Conservation (phyloP, 306 rosid species). For the Quillaja saponaria region DNA sequence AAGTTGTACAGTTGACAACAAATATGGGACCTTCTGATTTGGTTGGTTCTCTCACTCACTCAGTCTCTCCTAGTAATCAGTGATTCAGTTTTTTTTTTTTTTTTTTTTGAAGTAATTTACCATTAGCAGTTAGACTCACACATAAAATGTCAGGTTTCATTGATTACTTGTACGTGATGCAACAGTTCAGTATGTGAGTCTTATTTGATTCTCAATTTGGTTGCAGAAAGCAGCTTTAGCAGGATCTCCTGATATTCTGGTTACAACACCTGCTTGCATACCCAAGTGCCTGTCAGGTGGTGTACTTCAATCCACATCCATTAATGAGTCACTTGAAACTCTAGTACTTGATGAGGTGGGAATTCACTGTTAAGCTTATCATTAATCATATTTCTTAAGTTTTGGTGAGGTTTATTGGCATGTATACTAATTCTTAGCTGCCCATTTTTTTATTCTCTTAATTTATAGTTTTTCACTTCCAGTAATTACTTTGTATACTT, state of each 20-base stretch:
- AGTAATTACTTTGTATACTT: not conserved
- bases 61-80: not conserved
- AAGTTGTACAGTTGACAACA: slow-evolving; percentile 78
- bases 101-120: not conserved
- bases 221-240: slow-evolving; percentile 72
- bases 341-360: slow-evolving; percentile 96
- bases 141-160: not conserved
- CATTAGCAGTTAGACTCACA: not conserved
- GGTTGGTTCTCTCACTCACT: slow-evolving; percentile 52
- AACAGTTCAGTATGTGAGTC: not conserved
- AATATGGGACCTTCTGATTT: slow-evolving; percentile 66
- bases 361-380: not conserved
- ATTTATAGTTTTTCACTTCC: not conserved
- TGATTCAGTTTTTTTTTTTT: not conserved
- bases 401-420: not conserved
- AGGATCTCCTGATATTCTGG: slow-evolving; percentile 79
- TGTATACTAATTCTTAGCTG: slow-evolving; percentile 9
- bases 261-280: slow-evolving; percentile 86
- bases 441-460: slow-evolving; percentile 1
- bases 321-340: slow-evolving; percentile 67
- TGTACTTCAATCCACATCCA: slow-evolving; percentile 56
- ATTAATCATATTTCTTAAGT: not conserved
- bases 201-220: slow-evolving; percentile 11
- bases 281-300: slow-evolving; percentile 76
- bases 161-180: not conserved